These are phyloP conservation scores for Syncephalastrum contaminatum DNA, from an alignment of 371 early-diverging fungal species.

Conservation along the genomic window DNA sequence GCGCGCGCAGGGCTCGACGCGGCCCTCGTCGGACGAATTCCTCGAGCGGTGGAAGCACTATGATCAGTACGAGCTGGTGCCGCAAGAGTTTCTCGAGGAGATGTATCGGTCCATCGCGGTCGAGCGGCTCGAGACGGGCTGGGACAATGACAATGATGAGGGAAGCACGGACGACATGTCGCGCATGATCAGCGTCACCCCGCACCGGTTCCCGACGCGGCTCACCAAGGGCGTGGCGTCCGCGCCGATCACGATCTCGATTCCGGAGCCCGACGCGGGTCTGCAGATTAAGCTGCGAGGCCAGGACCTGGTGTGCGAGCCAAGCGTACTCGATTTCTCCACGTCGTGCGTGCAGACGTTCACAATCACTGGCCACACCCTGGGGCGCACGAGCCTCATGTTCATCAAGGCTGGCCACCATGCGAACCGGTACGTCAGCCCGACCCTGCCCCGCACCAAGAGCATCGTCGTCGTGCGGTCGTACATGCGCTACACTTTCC, in stretches of 20 bases:
- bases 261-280: slow-evolving; percentile 59
- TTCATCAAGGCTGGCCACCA: slow-evolving; percentile 57
- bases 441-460: slow-evolving; percentile 55
- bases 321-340: slow-evolving; percentile 60
- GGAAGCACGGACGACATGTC: slow-evolving; percentile 23
- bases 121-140: slow-evolving; percentile 60
- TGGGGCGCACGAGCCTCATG: slow-evolving; percentile 68
- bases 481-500: slow-evolving; percentile 71
- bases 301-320: slow-evolving; percentile 58
- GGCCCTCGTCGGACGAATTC: slow-evolving; percentile 36
- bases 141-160: slow-evolving; percentile 34
- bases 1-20: slow-evolving; percentile 22
- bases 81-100: slow-evolving; percentile 46
- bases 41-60: slow-evolving; percentile 47
- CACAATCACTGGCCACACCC: slow-evolving; percentile 58
- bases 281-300: slow-evolving; percentile 65
- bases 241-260: slow-evolving; percentile 57
- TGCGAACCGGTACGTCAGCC: slow-evolving; percentile 56
- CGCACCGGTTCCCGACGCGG: slow-evolving; percentile 57
- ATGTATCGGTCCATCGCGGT: slow-evolving; percentile 49
- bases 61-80: slow-evolving; percentile 45
- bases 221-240: slow-evolving; percentile 60
- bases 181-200: slow-evolving; percentile 37
- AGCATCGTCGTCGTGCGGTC: slow-evolving; percentile 65
- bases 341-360: slow-evolving; percentile 57